These are phyloP conservation scores for Spergularia bocconei DNA, from an alignment of 148 eudicot species.

Conservation along the genomic window DNA sequence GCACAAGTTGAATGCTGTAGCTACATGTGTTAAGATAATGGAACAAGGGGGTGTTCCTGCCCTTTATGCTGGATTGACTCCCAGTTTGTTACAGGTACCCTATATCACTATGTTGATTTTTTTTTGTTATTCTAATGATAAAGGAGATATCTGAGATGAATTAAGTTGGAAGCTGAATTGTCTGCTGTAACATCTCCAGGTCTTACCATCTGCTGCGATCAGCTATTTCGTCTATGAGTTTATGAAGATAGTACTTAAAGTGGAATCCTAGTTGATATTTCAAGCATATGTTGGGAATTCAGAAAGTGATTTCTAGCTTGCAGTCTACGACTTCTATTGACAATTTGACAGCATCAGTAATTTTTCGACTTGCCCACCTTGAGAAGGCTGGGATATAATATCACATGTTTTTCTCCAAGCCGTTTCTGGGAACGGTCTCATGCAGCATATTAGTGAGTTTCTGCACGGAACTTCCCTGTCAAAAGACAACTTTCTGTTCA, in stretches of 20 bases:
- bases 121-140: background rate
- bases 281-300: background rate
- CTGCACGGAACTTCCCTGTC: background rate
- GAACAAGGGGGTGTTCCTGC: conserved; percentile 95
- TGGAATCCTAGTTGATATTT: conserved; percentile 45
- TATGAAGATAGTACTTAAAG: conserved; percentile 89
- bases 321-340: background rate
- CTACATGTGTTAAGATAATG: conserved; percentile 74
- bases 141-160: background rate
- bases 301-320: background rate
- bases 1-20: conserved; percentile 71
- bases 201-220: conserved; percentile 96
- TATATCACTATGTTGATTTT: background rate
- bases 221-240: conserved; percentile 94
- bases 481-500: background rate
- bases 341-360: background rate
- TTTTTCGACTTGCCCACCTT: background rate
- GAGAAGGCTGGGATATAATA: conserved; percentile 8
- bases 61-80: conserved; percentile 83
- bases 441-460: background rate
- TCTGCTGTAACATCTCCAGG: conserved; percentile 47
- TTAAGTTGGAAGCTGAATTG: conserved; percentile 2
- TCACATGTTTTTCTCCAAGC: background rate
- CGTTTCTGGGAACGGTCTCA: background rate
- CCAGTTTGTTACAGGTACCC: conserved; percentile 87